Conservation (phyloP, 345 rosid genomes). For the Streptanthus diversifolius region DNA sequence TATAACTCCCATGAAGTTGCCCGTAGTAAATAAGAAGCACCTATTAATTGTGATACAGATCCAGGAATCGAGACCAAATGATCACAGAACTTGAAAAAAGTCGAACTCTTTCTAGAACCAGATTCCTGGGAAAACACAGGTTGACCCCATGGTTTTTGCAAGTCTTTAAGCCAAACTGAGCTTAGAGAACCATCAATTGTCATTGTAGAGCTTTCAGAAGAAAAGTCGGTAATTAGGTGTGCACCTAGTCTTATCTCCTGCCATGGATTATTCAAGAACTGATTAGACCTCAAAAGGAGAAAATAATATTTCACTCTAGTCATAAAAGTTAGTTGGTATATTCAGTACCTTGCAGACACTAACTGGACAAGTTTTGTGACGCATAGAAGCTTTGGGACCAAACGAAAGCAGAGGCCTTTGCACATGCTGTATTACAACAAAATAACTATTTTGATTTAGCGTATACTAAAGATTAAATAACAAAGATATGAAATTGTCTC, state of each 20-base stretch:
- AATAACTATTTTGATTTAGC: constrained; percentile 7
- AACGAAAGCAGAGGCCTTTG: constrained; percentile 88
- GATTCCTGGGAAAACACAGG: constrained; percentile 50
- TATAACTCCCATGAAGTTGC: constrained; percentile 95
- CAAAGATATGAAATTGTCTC: not conserved
- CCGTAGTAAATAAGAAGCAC: constrained; percentile 86
- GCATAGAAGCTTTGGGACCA: constrained; percentile 88
- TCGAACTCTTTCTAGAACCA: constrained; percentile 48
- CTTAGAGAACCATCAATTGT: constrained; percentile 69
- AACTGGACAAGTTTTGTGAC: constrained; percentile 76
- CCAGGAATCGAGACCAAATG: constrained; percentile 78
- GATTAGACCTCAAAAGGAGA: constrained; percentile 26
- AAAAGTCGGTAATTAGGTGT: constrained; percentile 66
- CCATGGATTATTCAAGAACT: constrained; percentile 22
- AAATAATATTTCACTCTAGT: not conserved
- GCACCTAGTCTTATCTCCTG: constrained; percentile 85
- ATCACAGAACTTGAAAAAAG: constrained; percentile 52
- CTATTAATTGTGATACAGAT: constrained; percentile 77
- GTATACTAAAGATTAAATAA: not conserved
- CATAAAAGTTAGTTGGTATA: constrained; percentile 16
- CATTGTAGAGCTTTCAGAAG: constrained; percentile 61
- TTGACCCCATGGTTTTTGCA: constrained; percentile 58
- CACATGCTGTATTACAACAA: constrained; percentile 64
- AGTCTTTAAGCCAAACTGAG: constrained; percentile 76
- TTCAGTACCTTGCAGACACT: constrained; percentile 83